These are phyloP conservation scores for Hyaloscypha finlandica DNA, from an alignment of 495 filamentous ascomycete species.

Conservation along the genomic window DNA sequence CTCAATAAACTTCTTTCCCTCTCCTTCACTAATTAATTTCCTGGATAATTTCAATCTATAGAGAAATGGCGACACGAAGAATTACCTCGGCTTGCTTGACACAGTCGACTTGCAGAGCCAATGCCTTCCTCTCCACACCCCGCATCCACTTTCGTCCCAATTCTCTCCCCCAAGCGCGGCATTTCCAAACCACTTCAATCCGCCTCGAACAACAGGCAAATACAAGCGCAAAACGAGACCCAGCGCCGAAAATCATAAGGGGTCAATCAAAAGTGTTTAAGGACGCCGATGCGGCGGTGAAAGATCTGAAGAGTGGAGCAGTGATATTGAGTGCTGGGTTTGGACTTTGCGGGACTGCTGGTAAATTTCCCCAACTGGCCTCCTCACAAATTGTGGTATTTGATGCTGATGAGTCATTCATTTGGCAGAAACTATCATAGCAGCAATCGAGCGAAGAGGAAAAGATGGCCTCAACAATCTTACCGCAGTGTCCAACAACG, in stretches of 20 bases:
- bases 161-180: neutral
- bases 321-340: conserved; percentile 62
- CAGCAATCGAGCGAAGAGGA: conserved; percentile 48
- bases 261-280: conserved; percentile 55
- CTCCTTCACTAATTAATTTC: conserved; percentile 6
- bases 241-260: conserved; percentile 36
- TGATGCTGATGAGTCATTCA: neutral
- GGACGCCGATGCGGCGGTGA: conserved; percentile 60
- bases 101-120: conserved; percentile 3
- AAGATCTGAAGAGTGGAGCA: conserved; percentile 58
- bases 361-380: conserved; percentile 35
- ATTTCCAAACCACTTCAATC: conserved; percentile 12
- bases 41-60: conserved; percentile 1
- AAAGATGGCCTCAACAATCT: conserved; percentile 49
- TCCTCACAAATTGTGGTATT: neutral
- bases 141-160: conserved; percentile 7
- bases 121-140: conserved; percentile 5
- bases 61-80: conserved; percentile 20
- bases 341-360: conserved; percentile 61
- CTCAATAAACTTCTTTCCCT: neutral
- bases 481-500: conserved; percentile 68
- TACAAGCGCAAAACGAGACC: conserved; percentile 23
- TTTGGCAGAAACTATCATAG: conserved; percentile 49
- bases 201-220: conserved; percentile 27
- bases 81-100: conserved; percentile 20